Conservation (phyloP, 441 rosid species). For the Dalechampia spathulata region DNA sequence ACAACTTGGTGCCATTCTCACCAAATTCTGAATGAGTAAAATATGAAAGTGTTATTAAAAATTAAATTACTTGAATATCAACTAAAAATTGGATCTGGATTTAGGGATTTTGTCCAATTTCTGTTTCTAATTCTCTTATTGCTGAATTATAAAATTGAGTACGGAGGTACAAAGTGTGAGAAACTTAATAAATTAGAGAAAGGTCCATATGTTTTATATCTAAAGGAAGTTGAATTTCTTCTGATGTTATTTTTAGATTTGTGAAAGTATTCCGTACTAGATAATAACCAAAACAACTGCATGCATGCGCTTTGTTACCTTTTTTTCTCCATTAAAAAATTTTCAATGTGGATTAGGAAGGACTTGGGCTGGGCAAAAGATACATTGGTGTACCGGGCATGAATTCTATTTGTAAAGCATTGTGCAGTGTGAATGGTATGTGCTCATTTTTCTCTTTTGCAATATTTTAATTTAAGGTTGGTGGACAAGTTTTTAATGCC, state of each 20-base stretch:
- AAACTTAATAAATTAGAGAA: background rate
- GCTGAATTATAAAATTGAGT: background rate
- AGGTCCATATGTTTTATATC: background rate
- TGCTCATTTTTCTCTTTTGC: background rate
- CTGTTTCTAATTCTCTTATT: background rate
- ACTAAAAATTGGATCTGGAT: background rate
- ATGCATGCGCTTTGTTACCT: too few relatives aligned
- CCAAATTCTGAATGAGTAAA: too few relatives aligned
- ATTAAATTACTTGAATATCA: too few relatives aligned
- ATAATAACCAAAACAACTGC: too few relatives aligned
- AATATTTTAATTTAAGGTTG: background rate
- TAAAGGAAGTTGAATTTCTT: background rate
- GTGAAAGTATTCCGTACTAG: background rate
- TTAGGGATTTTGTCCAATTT: background rate
- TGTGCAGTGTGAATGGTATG: slow-evolving; percentile 56
- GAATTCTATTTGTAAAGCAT: slow-evolving; percentile 65
- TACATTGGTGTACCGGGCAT: slow-evolving; percentile 79
- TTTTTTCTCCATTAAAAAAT: too few relatives aligned
- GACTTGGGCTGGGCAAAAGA: slow-evolving; percentile 33
- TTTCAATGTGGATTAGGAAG: slow-evolving; percentile 31
- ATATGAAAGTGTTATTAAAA: too few relatives aligned
- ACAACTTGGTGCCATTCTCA: too few relatives aligned
- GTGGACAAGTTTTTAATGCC: too few relatives aligned
- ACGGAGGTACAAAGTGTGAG: background rate
- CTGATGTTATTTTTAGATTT: background rate